Evolutionary conservation across 73 alveolate genomes (phyloP).

Genomic region (Tetrahymena elliotti): DNA sequence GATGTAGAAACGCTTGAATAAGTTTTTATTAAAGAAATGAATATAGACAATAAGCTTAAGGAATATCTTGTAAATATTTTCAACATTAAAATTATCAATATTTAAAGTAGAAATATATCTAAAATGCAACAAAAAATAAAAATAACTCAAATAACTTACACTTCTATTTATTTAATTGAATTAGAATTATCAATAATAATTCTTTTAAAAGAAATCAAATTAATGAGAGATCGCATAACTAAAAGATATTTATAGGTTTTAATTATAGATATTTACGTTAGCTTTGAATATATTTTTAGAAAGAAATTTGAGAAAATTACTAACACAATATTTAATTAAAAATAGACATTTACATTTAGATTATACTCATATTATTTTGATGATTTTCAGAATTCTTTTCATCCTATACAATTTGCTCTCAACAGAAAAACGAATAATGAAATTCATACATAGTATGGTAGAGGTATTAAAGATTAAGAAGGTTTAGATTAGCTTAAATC

Average conservation of each 20-base stretch:
- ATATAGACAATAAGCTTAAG: neutral
- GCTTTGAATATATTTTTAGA: neutral
- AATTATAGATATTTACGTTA: neutral
- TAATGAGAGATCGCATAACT: too few relatives aligned
- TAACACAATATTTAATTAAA: neutral
- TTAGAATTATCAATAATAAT: too few relatives aligned
- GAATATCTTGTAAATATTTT: neutral
- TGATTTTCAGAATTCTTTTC: conserved; percentile 3
- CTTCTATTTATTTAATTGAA: too few relatives aligned
- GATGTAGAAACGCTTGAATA: neutral
- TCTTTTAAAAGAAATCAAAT: too few relatives aligned
- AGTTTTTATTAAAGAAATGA: neutral
- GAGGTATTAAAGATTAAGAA: conserved; percentile 1
- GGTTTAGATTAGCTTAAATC: neutral
- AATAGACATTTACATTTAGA: conserved; percentile 11
- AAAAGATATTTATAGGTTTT: too few relatives aligned
- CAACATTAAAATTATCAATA: too few relatives aligned
- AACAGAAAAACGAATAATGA: neutral
- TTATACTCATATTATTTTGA: conserved; percentile 16
- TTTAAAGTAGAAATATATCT: neutral
- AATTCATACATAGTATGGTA: neutral
- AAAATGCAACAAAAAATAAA: too few relatives aligned
- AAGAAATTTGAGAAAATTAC: neutral
- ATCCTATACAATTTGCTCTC: conserved; percentile 10
- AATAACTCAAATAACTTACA: too few relatives aligned